These are phyloP conservation scores for Phytophthora aleatoria DNA, from an alignment of 352 stramenopile genomes.

Conservation along the genomic window DNA sequence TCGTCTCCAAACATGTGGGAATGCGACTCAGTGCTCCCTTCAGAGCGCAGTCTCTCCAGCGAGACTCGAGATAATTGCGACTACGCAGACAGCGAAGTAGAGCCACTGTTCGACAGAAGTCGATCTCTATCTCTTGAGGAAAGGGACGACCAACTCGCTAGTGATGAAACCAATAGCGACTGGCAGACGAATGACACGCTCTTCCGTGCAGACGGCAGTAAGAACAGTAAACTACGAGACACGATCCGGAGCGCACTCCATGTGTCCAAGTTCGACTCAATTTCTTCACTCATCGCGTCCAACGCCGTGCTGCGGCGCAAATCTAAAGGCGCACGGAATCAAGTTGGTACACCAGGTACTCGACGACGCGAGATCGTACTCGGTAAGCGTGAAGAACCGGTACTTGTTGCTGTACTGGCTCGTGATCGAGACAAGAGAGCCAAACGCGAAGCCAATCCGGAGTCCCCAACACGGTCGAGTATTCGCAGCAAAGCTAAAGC, in stretches of 20 bases:
- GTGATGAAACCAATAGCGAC: slow-evolving; percentile 44
- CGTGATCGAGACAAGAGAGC: slow-evolving; percentile 31
- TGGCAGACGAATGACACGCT: slow-evolving; percentile 80
- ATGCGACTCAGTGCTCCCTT: slow-evolving; percentile 62
- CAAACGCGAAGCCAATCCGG: slow-evolving; percentile 1
- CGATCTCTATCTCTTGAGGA: slow-evolving; percentile 21
- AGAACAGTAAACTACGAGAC: slow-evolving; percentile 85
- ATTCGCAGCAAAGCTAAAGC: slow-evolving; percentile 26
- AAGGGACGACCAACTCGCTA: slow-evolving; percentile 17
- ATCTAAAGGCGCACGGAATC: slow-evolving; percentile 20
- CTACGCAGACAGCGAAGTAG: slow-evolving; percentile 17
- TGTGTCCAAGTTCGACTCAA: slow-evolving; percentile 91
- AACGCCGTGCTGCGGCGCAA: slow-evolving; percentile 74
- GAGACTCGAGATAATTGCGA: slow-evolving; percentile 33
- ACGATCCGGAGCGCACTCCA: slow-evolving; percentile 80
- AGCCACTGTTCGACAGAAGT: slow-evolving; percentile 19
- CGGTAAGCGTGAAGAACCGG: slow-evolving; percentile 57
- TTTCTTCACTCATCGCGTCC: slow-evolving; percentile 85
- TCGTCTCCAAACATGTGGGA: slow-evolving; percentile 57
- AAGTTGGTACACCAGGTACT: slow-evolving; percentile 8
- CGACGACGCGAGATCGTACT: slow-evolving; percentile 63
- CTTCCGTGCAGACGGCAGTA: slow-evolving; percentile 88
- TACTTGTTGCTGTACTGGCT: slow-evolving; percentile 65
- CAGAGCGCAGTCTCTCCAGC: slow-evolving; percentile 52
- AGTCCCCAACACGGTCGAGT: slow-evolving; percentile 15